These are phyloP conservation scores for Sclerotinia nivalis DNA, from an alignment of 2,329 filamentous ascomycete species.

Conservation along the genomic window DNA sequence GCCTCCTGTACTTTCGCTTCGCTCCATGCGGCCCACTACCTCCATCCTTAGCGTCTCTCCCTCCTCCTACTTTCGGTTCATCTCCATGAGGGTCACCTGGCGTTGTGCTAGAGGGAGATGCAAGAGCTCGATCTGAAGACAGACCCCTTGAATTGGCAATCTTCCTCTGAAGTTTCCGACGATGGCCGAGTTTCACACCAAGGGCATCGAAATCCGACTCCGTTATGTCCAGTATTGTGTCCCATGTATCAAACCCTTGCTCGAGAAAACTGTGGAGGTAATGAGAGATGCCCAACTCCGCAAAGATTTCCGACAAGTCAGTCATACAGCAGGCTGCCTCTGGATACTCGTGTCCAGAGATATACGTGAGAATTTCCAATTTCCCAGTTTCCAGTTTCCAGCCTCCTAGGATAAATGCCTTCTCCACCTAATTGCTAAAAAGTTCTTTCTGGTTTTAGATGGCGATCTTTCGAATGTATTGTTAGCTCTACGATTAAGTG, in stretches of 20 bases:
- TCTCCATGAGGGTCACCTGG: conserved; percentile 63
- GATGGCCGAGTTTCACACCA: conserved; percentile 77
- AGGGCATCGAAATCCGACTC: conserved; percentile 78
- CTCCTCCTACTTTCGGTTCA: conserved; percentile 50
- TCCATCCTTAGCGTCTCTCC: conserved; percentile 50
- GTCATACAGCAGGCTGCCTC: conserved; percentile 43
- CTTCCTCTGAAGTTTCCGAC: conserved; percentile 81
- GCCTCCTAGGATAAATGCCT: neutral
- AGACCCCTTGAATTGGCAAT: conserved; percentile 74
- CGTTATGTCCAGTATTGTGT: conserved; percentile 79
- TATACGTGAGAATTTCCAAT: neutral
- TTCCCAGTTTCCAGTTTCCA: neutral
- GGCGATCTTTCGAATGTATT: neutral
- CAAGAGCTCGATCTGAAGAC: conserved; percentile 42
- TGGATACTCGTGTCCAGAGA: conserved; percentile 40
- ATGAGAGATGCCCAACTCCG: conserved; percentile 75
- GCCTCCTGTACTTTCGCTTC: conserved; percentile 75
- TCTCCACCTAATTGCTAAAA: neutral
- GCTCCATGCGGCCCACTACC: conserved; percentile 45
- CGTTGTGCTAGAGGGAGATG: conserved; percentile 44
- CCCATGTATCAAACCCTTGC: conserved; percentile 84
- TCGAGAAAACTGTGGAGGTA: conserved; percentile 72
- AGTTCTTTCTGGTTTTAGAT: neutral
- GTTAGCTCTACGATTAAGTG: neutral
- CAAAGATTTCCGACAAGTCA: conserved; percentile 65